Evolutionary conservation across 2,329 filamentous ascomycete genomes (phyloP).

Genomic region (Pyrenochaeta sp.): DNA sequence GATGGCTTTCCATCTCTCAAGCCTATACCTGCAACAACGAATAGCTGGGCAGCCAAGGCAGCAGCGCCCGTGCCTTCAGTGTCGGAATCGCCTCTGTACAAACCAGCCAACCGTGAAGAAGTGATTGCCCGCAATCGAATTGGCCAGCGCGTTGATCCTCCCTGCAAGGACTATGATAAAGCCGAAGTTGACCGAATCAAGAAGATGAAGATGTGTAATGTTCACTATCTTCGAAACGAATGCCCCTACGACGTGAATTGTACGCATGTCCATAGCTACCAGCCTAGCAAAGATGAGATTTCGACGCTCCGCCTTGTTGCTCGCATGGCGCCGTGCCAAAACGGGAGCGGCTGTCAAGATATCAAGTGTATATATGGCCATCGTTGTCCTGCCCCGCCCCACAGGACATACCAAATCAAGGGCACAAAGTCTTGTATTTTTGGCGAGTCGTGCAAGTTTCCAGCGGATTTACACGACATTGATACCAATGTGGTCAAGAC

Average conservation of each 20-base stretch:
- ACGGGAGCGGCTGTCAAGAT: conserved; percentile 66
- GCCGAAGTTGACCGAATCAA: conserved; percentile 68
- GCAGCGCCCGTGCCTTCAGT: conserved; percentile 47
- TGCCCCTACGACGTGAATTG: conserved; percentile 65
- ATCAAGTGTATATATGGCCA: conserved; percentile 71
- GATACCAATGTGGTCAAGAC: conserved; percentile 65
- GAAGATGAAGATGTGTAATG: conserved; percentile 70
- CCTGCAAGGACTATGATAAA: conserved; percentile 60
- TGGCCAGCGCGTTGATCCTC: conserved; percentile 67
- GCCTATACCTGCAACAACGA: conserved; percentile 15
- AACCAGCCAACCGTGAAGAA: conserved; percentile 39
- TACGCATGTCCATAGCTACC: conserved; percentile 64
- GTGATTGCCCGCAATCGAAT: conserved; percentile 65
- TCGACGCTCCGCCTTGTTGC: conserved; percentile 66
- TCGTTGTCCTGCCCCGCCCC: conserved; percentile 63
- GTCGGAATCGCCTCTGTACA: conserved; percentile 23
- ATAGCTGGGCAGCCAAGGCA: conserved; percentile 44
- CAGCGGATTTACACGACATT: conserved; percentile 64
- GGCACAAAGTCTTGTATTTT: conserved; percentile 66
- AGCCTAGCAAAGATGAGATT: conserved; percentile 62
- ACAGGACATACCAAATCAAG: conserved; percentile 51
- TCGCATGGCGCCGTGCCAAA: conserved; percentile 69
- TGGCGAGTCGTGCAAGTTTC: conserved; percentile 67
- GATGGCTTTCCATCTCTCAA: conserved; percentile 22
- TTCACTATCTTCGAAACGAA: conserved; percentile 66